Percentiles rank a stretch among this genome's conserved stretches.
Conservation (phyloP, 2,329 filamentous ascomycete genomes). For the Alternaria triticimaculans region DNA sequence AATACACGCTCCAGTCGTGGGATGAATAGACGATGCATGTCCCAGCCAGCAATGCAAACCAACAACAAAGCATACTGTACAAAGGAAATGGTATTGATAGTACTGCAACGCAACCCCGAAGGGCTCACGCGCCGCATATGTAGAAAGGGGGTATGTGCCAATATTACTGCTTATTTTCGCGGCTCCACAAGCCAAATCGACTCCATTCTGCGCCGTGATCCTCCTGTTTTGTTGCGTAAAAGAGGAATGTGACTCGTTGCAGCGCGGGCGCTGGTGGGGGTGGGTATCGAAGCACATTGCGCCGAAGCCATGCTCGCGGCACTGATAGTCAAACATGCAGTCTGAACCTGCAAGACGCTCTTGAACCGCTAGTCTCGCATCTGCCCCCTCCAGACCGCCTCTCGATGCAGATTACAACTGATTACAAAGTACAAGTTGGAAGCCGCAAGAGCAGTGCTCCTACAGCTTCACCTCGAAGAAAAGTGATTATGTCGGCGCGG, state of each 20-base stretch:
- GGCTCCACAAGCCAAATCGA: slow-evolving; percentile 14
- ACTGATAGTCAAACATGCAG: not conserved
- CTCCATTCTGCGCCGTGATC: slow-evolving; percentile 15
- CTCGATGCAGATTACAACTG: slow-evolving; percentile 48
- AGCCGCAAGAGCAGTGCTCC: slow-evolving; percentile 7
- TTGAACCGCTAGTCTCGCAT: not conserved
- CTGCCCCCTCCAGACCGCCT: slow-evolving; percentile 19
- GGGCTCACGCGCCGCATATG: slow-evolving; percentile 11
- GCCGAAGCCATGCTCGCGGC: slow-evolving; percentile 5
- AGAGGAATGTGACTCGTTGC: slow-evolving; percentile 6
- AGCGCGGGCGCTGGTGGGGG: not conserved
- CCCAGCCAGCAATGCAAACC: slow-evolving; percentile 42
- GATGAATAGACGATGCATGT: slow-evolving; percentile 17
- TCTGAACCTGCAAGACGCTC: slow-evolving; percentile 1
- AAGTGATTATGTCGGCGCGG: slow-evolving; percentile 28
- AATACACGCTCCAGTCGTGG: slow-evolving; percentile 29
- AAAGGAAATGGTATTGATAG: slow-evolving; percentile 42
- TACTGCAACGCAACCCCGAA: slow-evolving; percentile 10
- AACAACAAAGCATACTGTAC: slow-evolving; percentile 31
- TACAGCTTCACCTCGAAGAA: slow-evolving; percentile 15
- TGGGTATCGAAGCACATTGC: slow-evolving; percentile 6
- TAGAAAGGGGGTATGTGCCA: slow-evolving; percentile 34
- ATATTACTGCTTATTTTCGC: slow-evolving; percentile 39
- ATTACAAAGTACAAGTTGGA: slow-evolving; percentile 48
- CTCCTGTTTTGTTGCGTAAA: slow-evolving; percentile 15